These are phyloP conservation scores for Castanea mollissima DNA, from an alignment of 306 rosid genomes.

Conservation along the genomic window DNA sequence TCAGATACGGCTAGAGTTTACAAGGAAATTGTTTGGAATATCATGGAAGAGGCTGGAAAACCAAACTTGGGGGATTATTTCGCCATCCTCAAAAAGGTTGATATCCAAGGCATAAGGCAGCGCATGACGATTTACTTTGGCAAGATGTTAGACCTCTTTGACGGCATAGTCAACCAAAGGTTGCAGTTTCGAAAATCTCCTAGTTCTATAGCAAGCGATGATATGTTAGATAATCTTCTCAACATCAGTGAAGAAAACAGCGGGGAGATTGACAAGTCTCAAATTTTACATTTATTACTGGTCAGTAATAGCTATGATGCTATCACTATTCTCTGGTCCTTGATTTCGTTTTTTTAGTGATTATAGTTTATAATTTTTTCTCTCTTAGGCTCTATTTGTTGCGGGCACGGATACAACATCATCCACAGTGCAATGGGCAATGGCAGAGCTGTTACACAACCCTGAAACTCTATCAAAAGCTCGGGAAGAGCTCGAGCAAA, in stretches of 20 bases:
- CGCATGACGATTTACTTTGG: background rate
- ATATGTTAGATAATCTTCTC: conserved; percentile 46
- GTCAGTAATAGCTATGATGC: background rate
- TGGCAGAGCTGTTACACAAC: conserved; percentile 50
- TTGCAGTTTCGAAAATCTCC: conserved; percentile 16
- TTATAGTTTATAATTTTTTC: background rate
- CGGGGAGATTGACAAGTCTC: conserved; percentile 24
- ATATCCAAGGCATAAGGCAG: conserved; percentile 36
- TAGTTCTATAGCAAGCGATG: background rate
- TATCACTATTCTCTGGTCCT: background rate
- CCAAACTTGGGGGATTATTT: conserved; percentile 47
- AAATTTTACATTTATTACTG: conserved; percentile 27
- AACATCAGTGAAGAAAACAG: conserved; percentile 26
- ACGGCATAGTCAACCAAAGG: conserved; percentile 24
- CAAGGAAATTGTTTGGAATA: conserved; percentile 24
- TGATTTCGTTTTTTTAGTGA: background rate
- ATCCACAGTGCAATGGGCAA: conserved; percentile 49
- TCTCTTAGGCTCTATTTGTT: conserved; percentile 39
- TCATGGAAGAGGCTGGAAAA: conserved; percentile 32
- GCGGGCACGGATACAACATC: conserved; percentile 68
- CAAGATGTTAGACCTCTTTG: conserved; percentile 22
- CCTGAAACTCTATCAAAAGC: conserved; percentile 42
- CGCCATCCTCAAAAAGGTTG: conserved; percentile 31
- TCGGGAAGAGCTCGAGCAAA: conserved; percentile 29
- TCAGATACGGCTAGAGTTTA: conserved; percentile 24